These are phyloP conservation scores for Hondaea fermentalgiana DNA, from an alignment of 108 stramenopile genomes.

Conservation along the genomic window DNA sequence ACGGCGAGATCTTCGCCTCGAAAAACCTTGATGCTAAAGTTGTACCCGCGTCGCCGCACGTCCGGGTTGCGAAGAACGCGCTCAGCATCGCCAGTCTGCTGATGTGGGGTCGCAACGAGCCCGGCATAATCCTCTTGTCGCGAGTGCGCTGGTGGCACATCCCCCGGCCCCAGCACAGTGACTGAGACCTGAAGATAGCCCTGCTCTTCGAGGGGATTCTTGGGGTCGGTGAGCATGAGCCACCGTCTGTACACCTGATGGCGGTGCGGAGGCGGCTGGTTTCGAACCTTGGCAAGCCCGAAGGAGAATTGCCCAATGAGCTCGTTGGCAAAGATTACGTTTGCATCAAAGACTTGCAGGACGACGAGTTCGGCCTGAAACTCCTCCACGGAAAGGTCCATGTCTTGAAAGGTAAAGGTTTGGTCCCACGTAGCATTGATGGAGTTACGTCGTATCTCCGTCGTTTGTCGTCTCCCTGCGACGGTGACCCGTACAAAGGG, in stretches of 20 bases:
- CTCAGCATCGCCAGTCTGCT: not conserved
- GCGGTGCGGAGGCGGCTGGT: not conserved
- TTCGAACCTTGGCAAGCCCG: not conserved
- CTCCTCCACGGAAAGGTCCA: not conserved
- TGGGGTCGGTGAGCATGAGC: conserved; percentile 5
- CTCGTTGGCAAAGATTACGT: not conserved
- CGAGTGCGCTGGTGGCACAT: not conserved
- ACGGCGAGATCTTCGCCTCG: not conserved
- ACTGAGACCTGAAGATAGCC: not conserved
- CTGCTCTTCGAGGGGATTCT: not conserved
- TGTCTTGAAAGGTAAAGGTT: not conserved
- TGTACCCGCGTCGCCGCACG: not conserved
- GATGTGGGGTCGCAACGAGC: not conserved
- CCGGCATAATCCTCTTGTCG: not conserved
- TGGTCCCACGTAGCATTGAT: conserved; percentile 14
- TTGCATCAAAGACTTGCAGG: conserved; percentile 5
- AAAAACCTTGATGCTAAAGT: not conserved
- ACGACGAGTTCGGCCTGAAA: not conserved
- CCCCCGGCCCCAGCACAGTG: not conserved
- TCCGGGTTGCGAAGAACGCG: not conserved
- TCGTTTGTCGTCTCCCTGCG: not conserved
- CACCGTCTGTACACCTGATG: not conserved
- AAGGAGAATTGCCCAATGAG: conserved; percentile 7
- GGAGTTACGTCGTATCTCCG: not conserved
- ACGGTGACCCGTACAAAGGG: conserved; percentile 6